Percentiles rank a stretch among this genome's conserved stretches.
These are phyloP conservation scores for Phytophthora parvispora DNA, from an alignment of 352 stramenopile species.

Conservation along the genomic window DNA sequence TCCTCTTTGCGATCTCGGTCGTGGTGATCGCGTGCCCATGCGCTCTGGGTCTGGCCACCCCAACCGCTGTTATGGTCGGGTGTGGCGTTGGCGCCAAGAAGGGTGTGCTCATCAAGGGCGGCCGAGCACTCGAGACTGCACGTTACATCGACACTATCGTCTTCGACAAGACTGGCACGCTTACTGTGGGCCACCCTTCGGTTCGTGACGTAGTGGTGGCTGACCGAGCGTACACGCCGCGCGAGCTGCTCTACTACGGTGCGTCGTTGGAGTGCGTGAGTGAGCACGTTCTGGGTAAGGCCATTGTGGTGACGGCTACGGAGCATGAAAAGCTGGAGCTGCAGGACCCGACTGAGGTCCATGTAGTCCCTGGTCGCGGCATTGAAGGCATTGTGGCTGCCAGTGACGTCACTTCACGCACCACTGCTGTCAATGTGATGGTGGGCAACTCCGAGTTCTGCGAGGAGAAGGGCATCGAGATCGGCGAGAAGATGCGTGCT, in stretches of 20 bases:
- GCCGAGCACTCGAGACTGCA: slow-evolving; percentile 80
- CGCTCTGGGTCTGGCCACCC: slow-evolving; percentile 84
- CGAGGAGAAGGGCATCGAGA: slow-evolving; percentile 80
- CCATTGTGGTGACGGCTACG: slow-evolving; percentile 81
- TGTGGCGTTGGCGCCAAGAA: slow-evolving; percentile 89
- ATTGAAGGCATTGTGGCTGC: slow-evolving; percentile 73
- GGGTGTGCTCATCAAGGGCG: slow-evolving; percentile 92
- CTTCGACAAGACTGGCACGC: slow-evolving; percentile 96
- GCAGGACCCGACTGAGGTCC: slow-evolving; percentile 77
- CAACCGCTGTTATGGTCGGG: slow-evolving; percentile 91
- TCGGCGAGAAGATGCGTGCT: slow-evolving; percentile 65
- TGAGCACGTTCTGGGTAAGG: slow-evolving; percentile 88
- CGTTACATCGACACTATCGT: slow-evolving; percentile 90
- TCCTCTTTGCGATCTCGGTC: slow-evolving; percentile 91
- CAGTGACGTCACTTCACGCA: slow-evolving; percentile 22
- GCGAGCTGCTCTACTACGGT: slow-evolving; percentile 83
- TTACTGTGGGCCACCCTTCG: slow-evolving; percentile 88
- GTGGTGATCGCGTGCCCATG: slow-evolving; percentile 92
- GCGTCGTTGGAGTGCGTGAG: slow-evolving; percentile 86
- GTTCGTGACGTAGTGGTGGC: slow-evolving; percentile 84
- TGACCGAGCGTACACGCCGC: slow-evolving; percentile 68
- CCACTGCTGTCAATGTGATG: slow-evolving; percentile 52
- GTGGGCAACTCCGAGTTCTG: slow-evolving; percentile 87
- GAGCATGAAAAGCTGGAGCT: slow-evolving; percentile 83
- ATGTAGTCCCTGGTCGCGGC: slow-evolving; percentile 81